Evolutionary conservation across 139 green algal genomes (phyloP), one percentile per base, ranked within the genome.

Genomic region (Tetraselmis striata): DNA sequence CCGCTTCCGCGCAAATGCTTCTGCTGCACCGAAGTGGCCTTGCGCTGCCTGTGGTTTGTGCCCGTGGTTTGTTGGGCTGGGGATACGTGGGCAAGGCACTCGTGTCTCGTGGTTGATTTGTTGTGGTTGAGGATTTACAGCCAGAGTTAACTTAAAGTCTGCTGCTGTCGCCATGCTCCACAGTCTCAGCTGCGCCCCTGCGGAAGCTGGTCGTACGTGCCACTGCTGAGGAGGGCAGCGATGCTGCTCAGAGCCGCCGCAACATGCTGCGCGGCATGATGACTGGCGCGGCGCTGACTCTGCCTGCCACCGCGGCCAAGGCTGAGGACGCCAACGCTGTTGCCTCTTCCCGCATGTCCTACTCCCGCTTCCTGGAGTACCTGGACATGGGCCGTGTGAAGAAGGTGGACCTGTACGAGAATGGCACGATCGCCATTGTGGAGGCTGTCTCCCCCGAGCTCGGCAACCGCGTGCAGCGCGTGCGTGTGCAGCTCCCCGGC

Each of bases 401-500:
- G 92, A 99, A 99, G 94, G 96, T 98, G 2, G 97, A 99, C 88
- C 86, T 99, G 82, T 99, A 98, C 82, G 97, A 99, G 85, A 99
- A 98, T 80, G 97, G 97, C 83, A 98, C 97, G 77, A 99, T 99
- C 80, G 97, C 97, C 27, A 98, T 99, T 83, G 97, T 99, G 25
- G 97, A 99, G 90, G 96, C 96, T 1, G 95, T 99, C 24, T 96
- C 90, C 29, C 97, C 97, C n/a, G 97, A 99, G 92, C 92, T 99
- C 28, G 97, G 97, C 83, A 99, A 99, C 92, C 91, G 97, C 75
- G 92, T 99, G 45, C 97, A 99, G 93, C 92, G 97, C 29, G 97
- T 99, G 32, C 92, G 97, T n/a, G 97, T 99, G 77, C 96, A 99
- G 89, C 94, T 99, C 67, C 96, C 96, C 18, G 96, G 96, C 85